Conservation (phyloP, 768 basidiomycete genomes). For the Multifurca ochricompacta region DNA sequence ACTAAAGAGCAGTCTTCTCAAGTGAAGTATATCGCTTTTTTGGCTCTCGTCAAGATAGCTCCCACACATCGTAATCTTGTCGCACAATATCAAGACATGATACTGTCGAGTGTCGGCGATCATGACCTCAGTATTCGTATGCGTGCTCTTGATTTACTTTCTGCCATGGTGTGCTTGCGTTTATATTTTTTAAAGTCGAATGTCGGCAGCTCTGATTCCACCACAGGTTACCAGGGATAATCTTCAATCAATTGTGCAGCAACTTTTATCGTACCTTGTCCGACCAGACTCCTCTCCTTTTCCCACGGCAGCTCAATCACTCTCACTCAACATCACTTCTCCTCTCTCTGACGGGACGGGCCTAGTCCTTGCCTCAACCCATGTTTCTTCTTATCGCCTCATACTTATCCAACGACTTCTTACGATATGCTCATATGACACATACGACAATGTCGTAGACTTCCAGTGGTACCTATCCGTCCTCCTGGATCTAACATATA, state of each 20-base stretch:
- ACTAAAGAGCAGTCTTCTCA: conserved; percentile 7
- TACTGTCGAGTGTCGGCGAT: conserved; percentile 84
- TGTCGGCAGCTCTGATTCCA: background rate
- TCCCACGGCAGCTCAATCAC: conserved; percentile 48
- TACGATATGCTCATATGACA: conserved; percentile 75
- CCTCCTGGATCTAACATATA: conserved; percentile 83
- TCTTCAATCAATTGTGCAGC: conserved; percentile 83
- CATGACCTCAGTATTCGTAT: conserved; percentile 93
- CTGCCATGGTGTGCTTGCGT: conserved; percentile 67
- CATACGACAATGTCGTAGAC: conserved; percentile 82
- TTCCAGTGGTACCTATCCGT: conserved; percentile 99
- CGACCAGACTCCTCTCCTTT: conserved; percentile 42
- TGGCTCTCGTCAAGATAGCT: conserved; percentile 94
- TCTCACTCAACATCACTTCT: conserved; percentile 47
- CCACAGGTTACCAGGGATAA: conserved; percentile 75
- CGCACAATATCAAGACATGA: conserved; percentile 86
- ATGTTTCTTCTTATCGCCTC: conserved; percentile 81
- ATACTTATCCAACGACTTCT: conserved; percentile 76
- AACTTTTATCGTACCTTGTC: conserved; percentile 81
- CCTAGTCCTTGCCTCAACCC: conserved; percentile 43
- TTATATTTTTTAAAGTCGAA: background rate
- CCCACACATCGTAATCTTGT: conserved; percentile 86
- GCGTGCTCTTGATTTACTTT: conserved; percentile 89
- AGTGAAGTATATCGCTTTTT: conserved; percentile 97
- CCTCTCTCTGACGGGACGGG: conserved; percentile 30